phyloP scores from a whole-genome alignment of 345 rosid genomes.

The Luvunga scandens region DNA sequence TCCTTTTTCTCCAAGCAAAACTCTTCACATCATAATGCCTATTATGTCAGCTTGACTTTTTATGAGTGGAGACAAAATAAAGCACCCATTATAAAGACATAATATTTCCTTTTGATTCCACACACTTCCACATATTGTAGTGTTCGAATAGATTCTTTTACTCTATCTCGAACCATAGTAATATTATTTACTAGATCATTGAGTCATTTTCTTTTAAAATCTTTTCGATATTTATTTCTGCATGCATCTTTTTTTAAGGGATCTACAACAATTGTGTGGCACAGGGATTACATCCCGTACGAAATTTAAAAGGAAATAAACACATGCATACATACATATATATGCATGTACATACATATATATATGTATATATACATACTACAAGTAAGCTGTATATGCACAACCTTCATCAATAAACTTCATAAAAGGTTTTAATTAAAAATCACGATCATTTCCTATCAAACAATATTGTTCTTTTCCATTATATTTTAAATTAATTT shows the following conservation, averaged over 20 bases:
- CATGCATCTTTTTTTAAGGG: background rate
- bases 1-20: background rate
- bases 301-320: background rate
- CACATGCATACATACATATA: too few relatives aligned
- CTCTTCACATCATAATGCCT: background rate
- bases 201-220: background rate
- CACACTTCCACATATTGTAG: background rate
- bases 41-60: background rate
- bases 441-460: too few relatives aligned
- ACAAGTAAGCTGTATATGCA: too few relatives aligned
- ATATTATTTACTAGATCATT: background rate
- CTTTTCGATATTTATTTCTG: background rate
- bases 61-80: background rate
- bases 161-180: background rate
- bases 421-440: background rate
- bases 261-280: background rate
- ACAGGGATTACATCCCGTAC: background rate
- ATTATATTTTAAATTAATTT: too few relatives aligned
- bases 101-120: background rate
- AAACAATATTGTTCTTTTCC: too few relatives aligned
- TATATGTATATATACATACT: too few relatives aligned
- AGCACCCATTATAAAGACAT: background rate
- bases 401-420: too few relatives aligned
- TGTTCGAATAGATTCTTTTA: background rate
- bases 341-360: too few relatives aligned